Base-by-base conservation (phyloP, 1,284 basidiomycete species). In the Amylostereum chailletii region DNA sequence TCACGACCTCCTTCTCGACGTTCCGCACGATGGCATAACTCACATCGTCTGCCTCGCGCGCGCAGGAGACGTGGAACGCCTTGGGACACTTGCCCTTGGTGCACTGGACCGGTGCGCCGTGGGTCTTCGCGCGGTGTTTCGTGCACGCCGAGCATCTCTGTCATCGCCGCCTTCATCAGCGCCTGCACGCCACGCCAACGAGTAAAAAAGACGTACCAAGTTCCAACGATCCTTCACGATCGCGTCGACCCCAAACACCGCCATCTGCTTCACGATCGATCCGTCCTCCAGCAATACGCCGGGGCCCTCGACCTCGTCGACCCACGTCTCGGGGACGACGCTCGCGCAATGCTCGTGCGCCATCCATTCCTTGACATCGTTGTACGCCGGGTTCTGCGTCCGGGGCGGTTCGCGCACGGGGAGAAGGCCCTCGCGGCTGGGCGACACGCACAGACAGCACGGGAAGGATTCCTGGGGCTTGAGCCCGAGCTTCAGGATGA, bases 11-110 rank as follows among this genome's bases (percentile, higher is more conserved):
- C 64, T 86, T 87, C 63, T 89, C 86, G 0, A 89, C 77, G 53
- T 89, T 81, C 45, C 76, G 71, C 9, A 86, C 52, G 27, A 86
- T 71, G 2, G 66, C 67, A 60, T 85, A 90, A 10, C 79, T 68
- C 42, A 90, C 74, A 3, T 65, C 70, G 4, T 66, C 65, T 0
- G 77, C 79, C 29, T 81, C 77, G 31, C 72, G 71, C 0, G 95
- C 95, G 64, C 95, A 99, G 2, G 85, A 88, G 31, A 96, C 85
- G 62, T 99, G 95, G 67, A 90, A 96, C 0, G 95, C 91, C 58
- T 90, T 90, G 1, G 89, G 76, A 62, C 95, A 96, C 68, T 91
- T 94, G 51, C 91, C 91, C 64, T 91, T 91, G 7, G 90, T 90
- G 63, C 94, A 97, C 61, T 97, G 94, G 32, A 96, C 83, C 50